Base-by-base conservation (phyloP, 78 protist genomes). In the Dictyostelium citrinum region DNA sequence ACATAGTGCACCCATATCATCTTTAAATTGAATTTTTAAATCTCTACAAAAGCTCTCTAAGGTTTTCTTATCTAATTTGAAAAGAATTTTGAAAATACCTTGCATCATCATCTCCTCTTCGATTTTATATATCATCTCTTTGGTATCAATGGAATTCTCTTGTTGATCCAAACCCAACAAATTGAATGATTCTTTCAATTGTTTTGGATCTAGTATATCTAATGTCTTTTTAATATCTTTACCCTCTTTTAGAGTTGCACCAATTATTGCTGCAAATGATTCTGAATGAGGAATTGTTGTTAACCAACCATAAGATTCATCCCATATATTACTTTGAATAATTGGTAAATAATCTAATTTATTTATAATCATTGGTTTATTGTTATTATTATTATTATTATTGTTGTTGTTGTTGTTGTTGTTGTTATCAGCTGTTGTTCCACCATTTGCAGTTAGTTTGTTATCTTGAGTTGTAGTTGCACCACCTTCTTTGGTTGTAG, bases 31-130 rank as follows among this genome's bases (percentile, higher is more conserved):
- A 75, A 75, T 75, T n/a, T 43, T 75, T n/a, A 75, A 43, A 75
- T 75, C 81, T 75, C 24, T 35, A 43, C 58, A 75, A 75, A 41
- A 75, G 10, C 27, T n/a, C 3, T 22, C 27, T 4, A 75, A 41
- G 2, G 58, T 43, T n/a, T 75, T 43, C 55, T 75, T 43, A 41
- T 75, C 55, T 17, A 75, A 41, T 75, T 33, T 75, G 10, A n/a
- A 39, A 2, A 75, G 9, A 3, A 75, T 20, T 41, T 75, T 75
- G 58, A 75, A 75, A 41, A 75, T 43, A 75, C 81, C 81, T 75
- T 75, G 81, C 58, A 75, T 35, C 81, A 75, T 41, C 61, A 75
- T 35, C 24, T 75, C 81, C 33, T 75, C 81, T 75, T 75, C 81
- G 16, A 75, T 75, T 27, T 43, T 75, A n/a, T 43, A 22, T 6